Conservation (phyloP, 495 filamentous ascomycete species). For the Neurospora sp. region DNA sequence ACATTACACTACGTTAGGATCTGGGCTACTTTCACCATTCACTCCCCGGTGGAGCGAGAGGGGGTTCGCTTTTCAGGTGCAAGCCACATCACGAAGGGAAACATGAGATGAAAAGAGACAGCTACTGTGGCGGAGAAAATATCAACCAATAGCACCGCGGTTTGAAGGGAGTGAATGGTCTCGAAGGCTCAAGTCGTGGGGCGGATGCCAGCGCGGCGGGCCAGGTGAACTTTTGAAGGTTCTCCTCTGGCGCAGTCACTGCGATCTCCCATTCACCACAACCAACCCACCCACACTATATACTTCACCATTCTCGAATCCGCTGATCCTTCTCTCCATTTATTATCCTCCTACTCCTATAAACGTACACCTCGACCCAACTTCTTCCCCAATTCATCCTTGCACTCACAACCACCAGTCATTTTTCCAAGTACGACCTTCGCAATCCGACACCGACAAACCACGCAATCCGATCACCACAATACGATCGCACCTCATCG, state of each 20-base stretch:
- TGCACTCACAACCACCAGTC: background rate
- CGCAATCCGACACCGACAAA: background rate
- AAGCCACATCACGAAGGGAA: background rate
- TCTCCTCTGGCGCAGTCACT: background rate
- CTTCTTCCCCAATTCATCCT: background rate
- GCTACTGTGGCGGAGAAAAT: background rate
- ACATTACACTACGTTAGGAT: background rate
- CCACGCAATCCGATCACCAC: background rate
- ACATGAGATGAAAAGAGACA: background rate
- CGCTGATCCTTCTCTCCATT: background rate
- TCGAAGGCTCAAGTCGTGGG: background rate
- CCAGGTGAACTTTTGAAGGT: background rate
- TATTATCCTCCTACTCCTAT: background rate
- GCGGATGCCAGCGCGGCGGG: background rate
- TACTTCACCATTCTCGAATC: background rate
- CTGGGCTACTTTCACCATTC: background rate
- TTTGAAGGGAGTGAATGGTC: background rate
- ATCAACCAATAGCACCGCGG: background rate
- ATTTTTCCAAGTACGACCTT: background rate
- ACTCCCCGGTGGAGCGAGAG: background rate
- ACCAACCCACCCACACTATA: background rate
- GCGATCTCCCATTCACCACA: background rate
- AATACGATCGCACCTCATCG: background rate
- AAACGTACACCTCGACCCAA: background rate
- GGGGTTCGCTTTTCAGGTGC: background rate